Evolutionary conservation across 768 basidiomycete species (phyloP).

Genomic region (Lactarius tabidus): DNA sequence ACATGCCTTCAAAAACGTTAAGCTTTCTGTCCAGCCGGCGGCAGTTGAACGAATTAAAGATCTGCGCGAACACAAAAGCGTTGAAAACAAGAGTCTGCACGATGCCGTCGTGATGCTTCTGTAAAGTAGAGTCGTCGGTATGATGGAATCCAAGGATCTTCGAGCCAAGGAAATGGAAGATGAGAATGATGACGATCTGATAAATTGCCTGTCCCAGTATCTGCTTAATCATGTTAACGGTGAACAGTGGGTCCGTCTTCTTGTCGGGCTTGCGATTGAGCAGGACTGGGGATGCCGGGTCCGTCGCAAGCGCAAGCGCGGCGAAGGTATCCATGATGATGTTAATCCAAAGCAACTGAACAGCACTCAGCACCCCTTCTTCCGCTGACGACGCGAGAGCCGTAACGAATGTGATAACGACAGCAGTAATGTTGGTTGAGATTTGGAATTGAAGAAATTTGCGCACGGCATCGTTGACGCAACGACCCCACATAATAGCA

Average conservation of each 20-base stretch:
- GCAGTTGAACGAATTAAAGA: constrained; percentile 93
- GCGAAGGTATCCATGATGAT: constrained; percentile 99
- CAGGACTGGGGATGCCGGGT: constrained; percentile 77
- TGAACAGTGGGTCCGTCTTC: constrained; percentile 85
- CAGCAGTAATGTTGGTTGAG: constrained; percentile 93
- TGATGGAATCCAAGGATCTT: constrained; percentile 60
- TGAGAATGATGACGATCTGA: constrained; percentile 75
- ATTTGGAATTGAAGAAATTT: constrained; percentile 98
- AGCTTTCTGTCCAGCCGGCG: constrained; percentile 78
- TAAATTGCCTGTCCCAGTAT: constrained; percentile 87
- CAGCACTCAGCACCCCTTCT: constrained; percentile 85
- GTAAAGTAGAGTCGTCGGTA: constrained; percentile 29
- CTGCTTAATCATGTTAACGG: constrained; percentile 94
- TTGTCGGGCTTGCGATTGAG: constrained; percentile 90
- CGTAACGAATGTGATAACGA: constrained; percentile 88
- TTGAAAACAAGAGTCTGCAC: constrained; percentile 94
- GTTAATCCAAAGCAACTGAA: constrained; percentile 98
- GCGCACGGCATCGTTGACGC: constrained; percentile 95
- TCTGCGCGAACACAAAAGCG: constrained; percentile 96
- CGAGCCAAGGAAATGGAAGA: constrained; percentile 85
- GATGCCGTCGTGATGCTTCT: constrained; percentile 40
- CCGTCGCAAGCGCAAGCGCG: constrained; percentile 94
- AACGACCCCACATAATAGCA: constrained; percentile 99
- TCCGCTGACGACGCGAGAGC: constrained; percentile 78
- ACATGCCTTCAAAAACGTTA: constrained; percentile 86